Conservation (phyloP, 441 rosid genomes). For the Gossypium gossypioides region DNA sequence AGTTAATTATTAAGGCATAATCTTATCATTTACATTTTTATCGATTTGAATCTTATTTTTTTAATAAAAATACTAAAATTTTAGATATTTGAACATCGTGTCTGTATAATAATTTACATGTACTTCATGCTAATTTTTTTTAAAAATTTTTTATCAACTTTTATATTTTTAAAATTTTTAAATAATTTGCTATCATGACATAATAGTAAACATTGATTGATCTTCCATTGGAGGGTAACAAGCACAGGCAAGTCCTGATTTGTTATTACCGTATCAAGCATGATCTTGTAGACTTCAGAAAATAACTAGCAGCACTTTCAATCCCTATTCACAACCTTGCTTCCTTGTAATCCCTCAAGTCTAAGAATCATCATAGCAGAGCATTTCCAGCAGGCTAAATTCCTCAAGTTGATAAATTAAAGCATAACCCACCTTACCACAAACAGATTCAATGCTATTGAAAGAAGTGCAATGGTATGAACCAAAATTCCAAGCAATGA, state of each 20-base stretch:
- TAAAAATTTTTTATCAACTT: too few relatives aligned
- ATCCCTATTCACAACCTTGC: neutral
- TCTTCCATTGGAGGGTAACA: neutral
- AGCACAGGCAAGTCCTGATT: neutral
- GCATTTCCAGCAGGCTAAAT: neutral
- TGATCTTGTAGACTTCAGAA: neutral
- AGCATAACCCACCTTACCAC: neutral
- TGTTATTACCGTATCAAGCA: neutral
- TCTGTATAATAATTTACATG: too few relatives aligned
- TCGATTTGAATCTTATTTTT: too few relatives aligned
- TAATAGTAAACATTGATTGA: neutral
- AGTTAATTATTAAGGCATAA: too few relatives aligned
- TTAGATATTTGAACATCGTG: too few relatives aligned
- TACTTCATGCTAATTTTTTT: too few relatives aligned
- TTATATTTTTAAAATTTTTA: too few relatives aligned
- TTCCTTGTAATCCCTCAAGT: neutral
- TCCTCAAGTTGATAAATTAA: neutral
- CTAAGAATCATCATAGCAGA: neutral
- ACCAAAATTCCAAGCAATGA: slow-evolving; percentile 5
- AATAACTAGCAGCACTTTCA: neutral
- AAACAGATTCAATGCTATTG: neutral
- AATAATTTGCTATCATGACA: too few relatives aligned
- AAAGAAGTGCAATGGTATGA: neutral
- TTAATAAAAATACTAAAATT: too few relatives aligned
- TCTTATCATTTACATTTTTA: too few relatives aligned